These are phyloP conservation scores for Podaxis sp. DNA, from an alignment of 768 basidiomycete genomes.

Conservation along the genomic window DNA sequence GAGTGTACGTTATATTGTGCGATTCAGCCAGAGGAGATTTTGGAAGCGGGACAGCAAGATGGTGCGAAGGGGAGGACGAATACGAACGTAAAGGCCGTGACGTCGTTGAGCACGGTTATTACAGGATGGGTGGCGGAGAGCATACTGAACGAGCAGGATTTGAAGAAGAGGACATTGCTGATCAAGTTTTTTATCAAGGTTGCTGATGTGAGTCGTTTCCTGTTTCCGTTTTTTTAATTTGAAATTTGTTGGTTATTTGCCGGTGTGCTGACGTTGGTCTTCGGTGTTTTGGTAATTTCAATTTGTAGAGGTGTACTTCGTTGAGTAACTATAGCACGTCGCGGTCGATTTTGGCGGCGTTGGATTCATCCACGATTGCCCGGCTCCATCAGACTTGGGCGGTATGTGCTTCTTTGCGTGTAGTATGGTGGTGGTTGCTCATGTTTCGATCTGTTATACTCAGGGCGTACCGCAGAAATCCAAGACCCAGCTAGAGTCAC, in stretches of 20 bases:
- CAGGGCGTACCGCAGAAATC: slow-evolving; percentile 88
- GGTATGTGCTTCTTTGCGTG: slow-evolving; percentile 47
- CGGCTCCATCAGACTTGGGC: slow-evolving; percentile 92
- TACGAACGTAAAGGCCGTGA: slow-evolving; percentile 79
- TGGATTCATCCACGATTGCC: slow-evolving; percentile 94
- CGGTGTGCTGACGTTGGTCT: slow-evolving; percentile 4
- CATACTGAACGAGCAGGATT: slow-evolving; percentile 87
- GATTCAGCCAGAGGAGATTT: slow-evolving; percentile 84
- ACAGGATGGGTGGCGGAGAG: slow-evolving; percentile 97
- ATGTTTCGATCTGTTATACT: slow-evolving; percentile 5
- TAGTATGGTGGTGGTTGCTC: background rate
- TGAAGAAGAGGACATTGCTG: slow-evolving; percentile 74
- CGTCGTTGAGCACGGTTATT: slow-evolving; percentile 85
- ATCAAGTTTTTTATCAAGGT: slow-evolving; percentile 95
- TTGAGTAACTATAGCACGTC: slow-evolving; percentile 92
- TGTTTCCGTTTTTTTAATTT: slow-evolving; percentile 13
- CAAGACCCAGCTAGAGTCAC: slow-evolving; percentile 69
- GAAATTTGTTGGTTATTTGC: slow-evolving; percentile 8
- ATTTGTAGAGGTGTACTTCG: slow-evolving; percentile 71
- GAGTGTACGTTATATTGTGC: slow-evolving; percentile 86
- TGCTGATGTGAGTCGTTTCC: slow-evolving; percentile 65
- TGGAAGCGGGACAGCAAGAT: slow-evolving; percentile 79
- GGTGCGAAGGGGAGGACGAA: slow-evolving; percentile 43
- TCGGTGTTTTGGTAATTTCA: background rate
- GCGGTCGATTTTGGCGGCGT: slow-evolving; percentile 87